Conservation (phyloP, 2,329 filamentous ascomycete genomes). For the Pyrenochaeta sp. region DNA sequence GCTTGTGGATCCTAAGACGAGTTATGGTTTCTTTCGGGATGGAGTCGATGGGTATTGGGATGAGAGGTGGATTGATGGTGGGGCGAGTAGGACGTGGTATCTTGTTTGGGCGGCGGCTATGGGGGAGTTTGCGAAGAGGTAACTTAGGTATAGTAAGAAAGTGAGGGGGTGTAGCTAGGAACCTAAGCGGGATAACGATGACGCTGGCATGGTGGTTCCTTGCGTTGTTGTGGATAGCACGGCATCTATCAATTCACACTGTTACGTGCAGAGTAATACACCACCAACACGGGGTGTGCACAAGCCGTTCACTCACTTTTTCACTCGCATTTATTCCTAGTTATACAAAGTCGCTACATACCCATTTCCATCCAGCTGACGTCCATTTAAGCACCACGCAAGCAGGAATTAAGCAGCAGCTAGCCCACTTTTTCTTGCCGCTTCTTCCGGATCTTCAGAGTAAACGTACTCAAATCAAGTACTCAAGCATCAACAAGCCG, state of each 20-base stretch:
- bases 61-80: slow-evolving; percentile 77
- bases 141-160: not conserved
- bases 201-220: too few relatives aligned
- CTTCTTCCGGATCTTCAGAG: not conserved
- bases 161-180: not conserved
- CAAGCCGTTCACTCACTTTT: too few relatives aligned
- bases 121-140: slow-evolving; percentile 24
- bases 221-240: not conserved
- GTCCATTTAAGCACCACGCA: not conserved
- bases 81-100: slow-evolving; percentile 61
- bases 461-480: too few relatives aligned
- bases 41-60: slow-evolving; percentile 65
- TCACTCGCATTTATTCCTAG: not conserved
- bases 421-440: not conserved
- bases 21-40: slow-evolving; percentile 79
- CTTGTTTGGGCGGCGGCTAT: slow-evolving; percentile 42
- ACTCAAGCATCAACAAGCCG: slow-evolving; percentile 8
- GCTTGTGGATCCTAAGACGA: slow-evolving; percentile 72
- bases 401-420: not conserved
- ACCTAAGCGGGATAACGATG: not conserved
- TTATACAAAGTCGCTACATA: not conserved
- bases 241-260: not conserved
- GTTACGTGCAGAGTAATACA: too few relatives aligned
- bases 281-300: too few relatives aligned
- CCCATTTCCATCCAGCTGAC: not conserved